Base-by-base conservation (phyloP, 768 basidiomycete species). In the Dioszegia aurantiaca region DNA sequence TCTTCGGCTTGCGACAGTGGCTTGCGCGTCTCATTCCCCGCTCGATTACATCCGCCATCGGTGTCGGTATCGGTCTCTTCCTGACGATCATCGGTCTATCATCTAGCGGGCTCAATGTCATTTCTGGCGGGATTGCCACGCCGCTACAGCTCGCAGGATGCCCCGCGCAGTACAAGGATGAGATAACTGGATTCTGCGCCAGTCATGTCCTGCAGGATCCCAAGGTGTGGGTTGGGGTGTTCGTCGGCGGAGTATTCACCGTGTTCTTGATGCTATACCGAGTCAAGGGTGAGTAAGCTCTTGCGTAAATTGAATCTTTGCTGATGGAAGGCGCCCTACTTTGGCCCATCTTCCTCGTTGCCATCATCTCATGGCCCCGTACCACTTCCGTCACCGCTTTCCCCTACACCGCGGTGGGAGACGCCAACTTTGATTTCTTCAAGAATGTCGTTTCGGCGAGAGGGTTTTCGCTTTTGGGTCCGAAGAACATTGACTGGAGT, bases 1-100 rank as follows among this genome's bases (percentile, higher is more conserved):
- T 92, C 21, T 79, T 91, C 28, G 90, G 90, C 60, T 81, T 92
- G 52, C 88, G 90, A 47, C 89, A 90, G 78, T 92, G 89, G 90
- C 81, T 92, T 4, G 88, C 86, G 14, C 84, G 90, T 16, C 83
- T 89, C 56, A 90, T 92, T 84, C 90, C 90, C 1, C 87, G 88
- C 62, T 90, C 89, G 2, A 82, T 92, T 26, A 85, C 90, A 3
- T 81, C 90, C 55, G 86, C 89, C 1, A 87, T 90, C 11, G 90
- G 89, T 41, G 84, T 87, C 36, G 90, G 89, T 58, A 90, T 92
- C 67, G 90, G 90, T 59, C 76, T 92, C 17, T 92, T 88, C 77
- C 88, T 92, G 63, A 88, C 89, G 81, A 87, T 89, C 65, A 86
- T 90, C 42, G 88, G 88, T 44, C 77, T 89, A 55, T 84, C 86